Conservation (phyloP, 202 grass and related monocot species). For the Eragrostis tef region DNA sequence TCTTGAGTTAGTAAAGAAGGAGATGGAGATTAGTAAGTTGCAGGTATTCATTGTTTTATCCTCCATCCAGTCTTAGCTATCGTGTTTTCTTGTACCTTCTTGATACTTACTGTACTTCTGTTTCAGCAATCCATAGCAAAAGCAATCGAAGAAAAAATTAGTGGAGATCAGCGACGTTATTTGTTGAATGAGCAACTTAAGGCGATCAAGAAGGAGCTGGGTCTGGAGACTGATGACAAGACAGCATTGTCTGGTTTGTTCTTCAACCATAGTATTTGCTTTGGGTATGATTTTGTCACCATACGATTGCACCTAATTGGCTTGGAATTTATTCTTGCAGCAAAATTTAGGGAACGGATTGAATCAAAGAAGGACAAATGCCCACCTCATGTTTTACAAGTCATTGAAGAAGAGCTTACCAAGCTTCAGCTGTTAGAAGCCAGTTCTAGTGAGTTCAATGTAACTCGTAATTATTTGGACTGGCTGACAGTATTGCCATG, state of each 20-base stretch:
- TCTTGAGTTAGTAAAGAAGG: constrained; percentile 95
- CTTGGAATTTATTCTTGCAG: constrained; percentile 58
- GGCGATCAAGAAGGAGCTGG: constrained; percentile 99
- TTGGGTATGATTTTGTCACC: constrained; percentile 10
- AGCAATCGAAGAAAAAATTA: constrained; percentile 99
- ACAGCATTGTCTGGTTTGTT: constrained; percentile 88
- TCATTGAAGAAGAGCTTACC: constrained; percentile 94
- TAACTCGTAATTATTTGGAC: constrained; percentile 99
- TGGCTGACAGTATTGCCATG: constrained; percentile 95
- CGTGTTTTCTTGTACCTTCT: constrained; percentile 37
- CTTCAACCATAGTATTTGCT: constrained; percentile 44
- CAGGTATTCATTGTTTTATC: constrained; percentile 64
- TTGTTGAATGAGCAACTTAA: constrained; percentile 98
- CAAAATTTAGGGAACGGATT: constrained; percentile 92
- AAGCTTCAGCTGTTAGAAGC: constrained; percentile 92
- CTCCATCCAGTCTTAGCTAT: constrained; percentile 33
- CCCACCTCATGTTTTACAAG: constrained; percentile 92
- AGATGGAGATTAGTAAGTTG: constrained; percentile 98
- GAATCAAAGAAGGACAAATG: constrained; percentile 95
- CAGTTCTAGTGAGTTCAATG: constrained; percentile 96
- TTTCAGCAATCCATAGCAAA: constrained; percentile 97
- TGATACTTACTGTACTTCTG: constrained; percentile 39
- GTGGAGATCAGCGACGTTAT: constrained; percentile 90
- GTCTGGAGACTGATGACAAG: constrained; percentile 98
- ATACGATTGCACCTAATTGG: constrained; percentile 3